phyloP scores from a whole-genome alignment of 495 filamentous ascomycete species.

The Neurospora sp. region DNA sequence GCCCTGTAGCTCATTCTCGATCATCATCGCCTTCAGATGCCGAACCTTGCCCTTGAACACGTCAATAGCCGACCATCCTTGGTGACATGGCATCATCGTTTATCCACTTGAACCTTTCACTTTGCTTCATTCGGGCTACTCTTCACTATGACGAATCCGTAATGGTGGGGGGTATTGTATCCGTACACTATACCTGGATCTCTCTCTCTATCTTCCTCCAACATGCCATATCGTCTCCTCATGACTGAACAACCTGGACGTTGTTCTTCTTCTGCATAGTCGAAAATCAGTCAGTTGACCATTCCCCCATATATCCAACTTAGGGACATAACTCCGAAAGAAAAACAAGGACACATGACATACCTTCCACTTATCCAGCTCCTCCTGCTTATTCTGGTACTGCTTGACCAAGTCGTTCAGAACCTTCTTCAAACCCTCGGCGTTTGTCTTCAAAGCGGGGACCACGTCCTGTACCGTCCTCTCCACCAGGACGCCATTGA shows the following conservation, averaged over 20 bases:
- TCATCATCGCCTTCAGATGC: background rate
- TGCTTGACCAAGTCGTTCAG: constrained; percentile 92
- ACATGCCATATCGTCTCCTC: constrained; percentile 5
- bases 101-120: background rate
- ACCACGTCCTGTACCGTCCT: constrained; percentile 86
- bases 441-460: constrained; percentile 86
- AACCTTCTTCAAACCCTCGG: constrained; percentile 91
- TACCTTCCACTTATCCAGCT: constrained; percentile 99
- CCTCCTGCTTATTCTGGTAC: constrained; percentile 88
- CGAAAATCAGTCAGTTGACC: constrained; percentile 11
- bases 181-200: background rate
- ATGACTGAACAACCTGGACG: constrained; percentile 84
- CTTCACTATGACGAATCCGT: background rate
- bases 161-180: background rate
- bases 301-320: background rate
- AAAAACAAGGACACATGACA: constrained; percentile 11
- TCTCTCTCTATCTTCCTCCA: background rate
- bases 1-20: background rate
- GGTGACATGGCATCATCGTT: background rate
- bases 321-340: background rate
- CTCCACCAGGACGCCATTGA: constrained; percentile 93
- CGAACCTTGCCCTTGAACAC: background rate
- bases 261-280: constrained; percentile 89
- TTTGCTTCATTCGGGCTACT: background rate
- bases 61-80: background rate